Percentiles rank a stretch among this genome's conserved stretches.
Conservation (phyloP, 208 protist species). For the Zelonia costaricensis region DNA sequence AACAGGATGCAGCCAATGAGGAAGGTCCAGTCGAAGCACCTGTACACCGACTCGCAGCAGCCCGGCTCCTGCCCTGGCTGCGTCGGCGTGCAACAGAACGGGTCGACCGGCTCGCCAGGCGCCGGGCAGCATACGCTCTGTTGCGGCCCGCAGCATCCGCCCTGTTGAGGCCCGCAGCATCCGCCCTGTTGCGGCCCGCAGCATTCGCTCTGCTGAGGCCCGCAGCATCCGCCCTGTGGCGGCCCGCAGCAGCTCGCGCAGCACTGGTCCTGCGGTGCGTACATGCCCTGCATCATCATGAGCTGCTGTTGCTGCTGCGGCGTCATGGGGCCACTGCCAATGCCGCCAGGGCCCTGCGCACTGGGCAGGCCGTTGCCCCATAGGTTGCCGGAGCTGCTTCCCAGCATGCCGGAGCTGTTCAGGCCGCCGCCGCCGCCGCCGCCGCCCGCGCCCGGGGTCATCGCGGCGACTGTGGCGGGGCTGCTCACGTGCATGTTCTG, state of each 20-base stretch:
- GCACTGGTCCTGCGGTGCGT: slow-evolving; percentile 16
- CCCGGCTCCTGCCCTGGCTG: slow-evolving; percentile 23
- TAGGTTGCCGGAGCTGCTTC: slow-evolving; percentile 12
- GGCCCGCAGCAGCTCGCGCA: slow-evolving; percentile 30
- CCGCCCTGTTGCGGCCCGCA: slow-evolving; percentile 6
- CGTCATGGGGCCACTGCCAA: no score
- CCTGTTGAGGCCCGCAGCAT: slow-evolving; percentile 5
- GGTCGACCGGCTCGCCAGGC: slow-evolving; percentile 53
- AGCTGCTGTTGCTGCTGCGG: slow-evolving; percentile 24
- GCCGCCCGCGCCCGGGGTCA: no score
- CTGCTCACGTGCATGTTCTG: neutral
- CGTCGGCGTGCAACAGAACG: slow-evolving; percentile 54
- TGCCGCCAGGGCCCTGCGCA: no score
- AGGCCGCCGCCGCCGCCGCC: neutral
- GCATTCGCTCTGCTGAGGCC: neutral
- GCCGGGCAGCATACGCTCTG: slow-evolving; percentile 26
- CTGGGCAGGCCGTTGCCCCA: no score
- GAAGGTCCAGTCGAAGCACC: slow-evolving; percentile 74
- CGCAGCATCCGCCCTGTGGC: slow-evolving; percentile 4
- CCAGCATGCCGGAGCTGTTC: slow-evolving; percentile 20
- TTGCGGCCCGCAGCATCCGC: slow-evolving; percentile 4
- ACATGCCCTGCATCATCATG: slow-evolving; percentile 27
- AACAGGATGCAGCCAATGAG: slow-evolving; percentile 53
- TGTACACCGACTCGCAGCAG: slow-evolving; percentile 45
- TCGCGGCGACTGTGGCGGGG: neutral